Conservation (phyloP, 306 rosid species). For the Cucumis cinereus region DNA sequence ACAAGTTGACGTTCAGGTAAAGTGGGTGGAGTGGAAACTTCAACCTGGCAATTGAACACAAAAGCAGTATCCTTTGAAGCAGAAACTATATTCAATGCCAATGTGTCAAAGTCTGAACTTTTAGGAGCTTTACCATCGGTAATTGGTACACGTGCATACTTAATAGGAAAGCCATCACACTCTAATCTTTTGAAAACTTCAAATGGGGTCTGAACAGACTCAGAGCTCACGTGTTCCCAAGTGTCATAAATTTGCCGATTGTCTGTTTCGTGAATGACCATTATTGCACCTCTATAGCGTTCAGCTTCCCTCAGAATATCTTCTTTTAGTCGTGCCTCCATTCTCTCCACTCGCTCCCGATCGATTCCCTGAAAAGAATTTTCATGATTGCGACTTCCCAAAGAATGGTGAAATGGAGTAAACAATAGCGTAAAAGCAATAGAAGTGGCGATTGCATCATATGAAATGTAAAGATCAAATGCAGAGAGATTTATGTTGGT, state of each 20-base stretch:
- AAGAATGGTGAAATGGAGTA: not conserved
- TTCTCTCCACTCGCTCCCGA: constrained; percentile 79
- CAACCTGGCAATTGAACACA: constrained; percentile 92
- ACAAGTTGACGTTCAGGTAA: not conserved
- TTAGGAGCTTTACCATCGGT: constrained; percentile 93
- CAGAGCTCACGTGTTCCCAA: constrained; percentile 64
- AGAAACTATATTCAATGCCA: constrained; percentile 68
- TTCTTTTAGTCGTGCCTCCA: constrained; percentile 83
- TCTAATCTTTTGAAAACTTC: constrained; percentile 70
- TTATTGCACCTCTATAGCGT: constrained; percentile 61
- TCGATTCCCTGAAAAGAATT: constrained; percentile 54
- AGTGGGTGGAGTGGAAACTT: constrained; percentile 15
- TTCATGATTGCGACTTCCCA: not conserved
- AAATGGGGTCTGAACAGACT: constrained; percentile 74
- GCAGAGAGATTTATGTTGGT: not conserved
- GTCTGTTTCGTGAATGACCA: constrained; percentile 87
- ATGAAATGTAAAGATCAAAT: not conserved
- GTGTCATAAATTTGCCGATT: constrained; percentile 74
- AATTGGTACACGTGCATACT: constrained; percentile 90
- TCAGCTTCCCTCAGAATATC: constrained; percentile 80
- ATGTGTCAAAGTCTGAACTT: constrained; percentile 69
- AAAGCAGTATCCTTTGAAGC: constrained; percentile 62
- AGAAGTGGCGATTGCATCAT: not conserved
- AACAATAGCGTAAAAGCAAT: not conserved
- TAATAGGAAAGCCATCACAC: constrained; percentile 68